Percentiles rank a stretch among this genome's conserved stretches.
Conservation (phyloP, 257 asterid species). For the Haberlea rhodopensis region DNA sequence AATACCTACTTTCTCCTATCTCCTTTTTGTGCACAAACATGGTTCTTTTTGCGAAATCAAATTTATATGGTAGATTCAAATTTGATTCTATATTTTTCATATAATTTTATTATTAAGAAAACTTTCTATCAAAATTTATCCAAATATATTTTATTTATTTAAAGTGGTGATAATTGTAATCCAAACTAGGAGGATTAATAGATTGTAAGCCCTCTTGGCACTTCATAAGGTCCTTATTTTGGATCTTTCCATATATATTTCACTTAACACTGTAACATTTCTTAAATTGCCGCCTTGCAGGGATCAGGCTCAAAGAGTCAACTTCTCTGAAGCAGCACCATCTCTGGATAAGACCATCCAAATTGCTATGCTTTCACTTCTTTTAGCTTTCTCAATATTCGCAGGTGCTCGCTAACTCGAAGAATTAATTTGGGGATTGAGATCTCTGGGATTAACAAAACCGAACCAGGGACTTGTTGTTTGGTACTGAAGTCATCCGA, state of each 20-base stretch:
- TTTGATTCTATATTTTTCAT: no score
- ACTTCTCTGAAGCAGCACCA: slow-evolving; percentile 69
- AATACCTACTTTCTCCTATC: not conserved
- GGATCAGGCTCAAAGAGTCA: slow-evolving; percentile 62
- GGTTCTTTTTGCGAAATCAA: not conserved
- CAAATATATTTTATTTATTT: no score
- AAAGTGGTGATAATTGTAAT: no score
- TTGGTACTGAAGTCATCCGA: slow-evolving; percentile 19
- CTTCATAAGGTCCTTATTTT: not conserved
- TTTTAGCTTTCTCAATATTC: slow-evolving; percentile 29
- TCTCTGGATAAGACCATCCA: slow-evolving; percentile 25
- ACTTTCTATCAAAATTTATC: no score
- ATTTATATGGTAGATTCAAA: no score
- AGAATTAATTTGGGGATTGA: slow-evolving; percentile 13
- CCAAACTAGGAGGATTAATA: no score
- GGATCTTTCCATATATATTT: not conserved
- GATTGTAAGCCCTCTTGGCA: no score
- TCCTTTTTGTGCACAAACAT: not conserved
- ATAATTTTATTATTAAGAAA: no score
- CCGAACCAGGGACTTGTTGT: slow-evolving; percentile 17
- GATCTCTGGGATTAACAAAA: slow-evolving; percentile 14
- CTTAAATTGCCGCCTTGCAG: slow-evolving; percentile 35
- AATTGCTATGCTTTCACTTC: slow-evolving; percentile 31
- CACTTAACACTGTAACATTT: not conserved
- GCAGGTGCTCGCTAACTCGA: slow-evolving; percentile 12